Conservation (phyloP, 202 grass and related monocot species). For the Dendrocalamus latiflorus region DNA sequence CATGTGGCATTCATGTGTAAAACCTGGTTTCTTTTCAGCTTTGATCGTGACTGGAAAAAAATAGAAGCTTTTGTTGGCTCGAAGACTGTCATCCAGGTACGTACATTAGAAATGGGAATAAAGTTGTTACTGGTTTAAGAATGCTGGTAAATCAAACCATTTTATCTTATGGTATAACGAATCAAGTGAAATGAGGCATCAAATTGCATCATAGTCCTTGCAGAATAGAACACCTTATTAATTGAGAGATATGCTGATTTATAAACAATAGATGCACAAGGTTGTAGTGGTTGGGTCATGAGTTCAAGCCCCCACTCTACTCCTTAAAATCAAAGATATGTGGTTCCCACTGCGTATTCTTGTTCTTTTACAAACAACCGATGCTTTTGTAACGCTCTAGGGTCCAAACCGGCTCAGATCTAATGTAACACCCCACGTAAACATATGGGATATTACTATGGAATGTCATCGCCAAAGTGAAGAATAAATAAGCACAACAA, state of each 20-base stretch:
- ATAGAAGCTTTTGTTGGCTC: constrained; percentile 99
- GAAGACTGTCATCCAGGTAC: constrained; percentile 97
- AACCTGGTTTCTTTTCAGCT: constrained; percentile 45
- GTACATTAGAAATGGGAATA: background rate
- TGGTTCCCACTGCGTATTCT: background rate
- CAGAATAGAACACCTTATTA: background rate
- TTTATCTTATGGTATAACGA: background rate
- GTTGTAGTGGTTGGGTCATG: background rate
- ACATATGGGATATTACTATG: no score
- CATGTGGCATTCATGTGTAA: constrained; percentile 18
- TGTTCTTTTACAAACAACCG: background rate
- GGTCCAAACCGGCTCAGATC: no score
- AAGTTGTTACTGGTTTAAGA: background rate
- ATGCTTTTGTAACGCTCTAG: no score
- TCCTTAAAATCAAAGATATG: no score
- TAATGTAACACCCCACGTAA: no score
- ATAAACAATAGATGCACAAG: background rate
- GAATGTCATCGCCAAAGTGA: no score
- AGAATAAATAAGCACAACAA: no score
- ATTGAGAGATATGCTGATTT: background rate
- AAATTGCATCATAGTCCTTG: no score
- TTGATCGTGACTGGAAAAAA: constrained; percentile 99
- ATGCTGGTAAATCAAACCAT: background rate
- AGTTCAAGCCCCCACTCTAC: no score
- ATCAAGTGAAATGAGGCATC: no score